Conservation (phyloP, 768 basidiomycete species). For the Suillus cothurnatus region DNA sequence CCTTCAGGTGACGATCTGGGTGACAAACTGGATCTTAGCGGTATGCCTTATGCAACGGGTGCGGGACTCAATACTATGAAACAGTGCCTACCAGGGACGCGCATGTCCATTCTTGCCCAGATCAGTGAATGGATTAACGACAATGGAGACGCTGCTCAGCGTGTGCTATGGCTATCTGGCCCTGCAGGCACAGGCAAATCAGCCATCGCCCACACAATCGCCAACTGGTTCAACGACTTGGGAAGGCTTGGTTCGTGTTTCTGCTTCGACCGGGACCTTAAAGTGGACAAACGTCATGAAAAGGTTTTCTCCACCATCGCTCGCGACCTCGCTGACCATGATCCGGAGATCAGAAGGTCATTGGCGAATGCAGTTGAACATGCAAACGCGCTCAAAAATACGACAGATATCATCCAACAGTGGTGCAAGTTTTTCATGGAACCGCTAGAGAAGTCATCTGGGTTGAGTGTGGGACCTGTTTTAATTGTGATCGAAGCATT, state of each 20-base stretch:
- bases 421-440: slow-evolving; percentile 21
- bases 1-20: not conserved
- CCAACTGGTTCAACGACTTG: slow-evolving; percentile 9
- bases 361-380: not conserved
- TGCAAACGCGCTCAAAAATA: slow-evolving; percentile 1
- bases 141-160: not conserved
- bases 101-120: slow-evolving; percentile 13
- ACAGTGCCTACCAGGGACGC: slow-evolving; percentile 21
- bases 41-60: slow-evolving; percentile 1
- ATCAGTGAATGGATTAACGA: slow-evolving; percentile 19
- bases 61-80: slow-evolving; percentile 6
- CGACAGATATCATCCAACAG: slow-evolving; percentile 8
- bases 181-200: slow-evolving; percentile 32
- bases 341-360: slow-evolving; percentile 7
- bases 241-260: slow-evolving; percentile 21
- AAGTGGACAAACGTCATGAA: slow-evolving; percentile 6
- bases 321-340: slow-evolving; percentile 21
- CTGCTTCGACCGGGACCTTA: slow-evolving; percentile 16
- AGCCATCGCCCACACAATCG: slow-evolving; percentile 25
- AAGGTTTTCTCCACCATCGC: slow-evolving; percentile 35
- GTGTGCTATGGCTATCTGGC: slow-evolving; percentile 18
- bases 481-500: slow-evolving; percentile 30
- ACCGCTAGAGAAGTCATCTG: slow-evolving; percentile 8
- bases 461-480: slow-evolving; percentile 17
- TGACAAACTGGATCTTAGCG: not conserved